Evolutionary conservation across 2,329 filamentous ascomycete species (phyloP).

Genomic region (Colletotrichum nymphaeae): DNA sequence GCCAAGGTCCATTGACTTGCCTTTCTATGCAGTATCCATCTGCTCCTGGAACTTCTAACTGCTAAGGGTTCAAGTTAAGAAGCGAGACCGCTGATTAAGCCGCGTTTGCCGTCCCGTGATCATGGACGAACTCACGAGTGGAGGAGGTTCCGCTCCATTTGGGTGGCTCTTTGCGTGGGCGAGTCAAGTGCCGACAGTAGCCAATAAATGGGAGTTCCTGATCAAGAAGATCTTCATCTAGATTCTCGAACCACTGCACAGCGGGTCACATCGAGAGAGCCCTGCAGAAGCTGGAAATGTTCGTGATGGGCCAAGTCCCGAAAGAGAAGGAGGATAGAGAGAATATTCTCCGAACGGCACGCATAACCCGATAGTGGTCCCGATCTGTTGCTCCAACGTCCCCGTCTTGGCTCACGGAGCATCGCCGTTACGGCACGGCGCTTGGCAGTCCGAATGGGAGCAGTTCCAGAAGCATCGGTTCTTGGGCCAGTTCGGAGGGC

Average conservation of each 20-base stretch:
- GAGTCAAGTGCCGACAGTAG: neutral
- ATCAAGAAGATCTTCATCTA: neutral
- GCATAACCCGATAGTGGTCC: neutral
- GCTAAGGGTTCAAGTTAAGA: neutral
- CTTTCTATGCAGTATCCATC: neutral
- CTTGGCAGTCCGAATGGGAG: conserved; percentile 2
- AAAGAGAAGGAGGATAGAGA: neutral
- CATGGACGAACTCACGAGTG: neutral
- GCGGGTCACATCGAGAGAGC: neutral
- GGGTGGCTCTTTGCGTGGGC: neutral
- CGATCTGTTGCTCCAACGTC: neutral
- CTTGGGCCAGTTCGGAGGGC: neutral
- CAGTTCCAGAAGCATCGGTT: neutral
- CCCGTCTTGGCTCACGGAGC: neutral
- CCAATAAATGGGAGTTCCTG: neutral
- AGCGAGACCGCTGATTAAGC: neutral
- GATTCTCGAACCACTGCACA: neutral
- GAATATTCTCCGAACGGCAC: neutral
- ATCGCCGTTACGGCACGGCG: conserved; percentile 5
- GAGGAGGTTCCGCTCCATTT: neutral
- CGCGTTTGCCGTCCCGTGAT: neutral
- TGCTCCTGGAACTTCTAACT: neutral
- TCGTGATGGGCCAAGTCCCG: neutral
- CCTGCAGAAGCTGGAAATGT: neutral
- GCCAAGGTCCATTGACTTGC: neutral